Evolutionary conservation across 768 basidiomycete genomes (phyloP).

Genomic region (Amanita jacksonii): DNA sequence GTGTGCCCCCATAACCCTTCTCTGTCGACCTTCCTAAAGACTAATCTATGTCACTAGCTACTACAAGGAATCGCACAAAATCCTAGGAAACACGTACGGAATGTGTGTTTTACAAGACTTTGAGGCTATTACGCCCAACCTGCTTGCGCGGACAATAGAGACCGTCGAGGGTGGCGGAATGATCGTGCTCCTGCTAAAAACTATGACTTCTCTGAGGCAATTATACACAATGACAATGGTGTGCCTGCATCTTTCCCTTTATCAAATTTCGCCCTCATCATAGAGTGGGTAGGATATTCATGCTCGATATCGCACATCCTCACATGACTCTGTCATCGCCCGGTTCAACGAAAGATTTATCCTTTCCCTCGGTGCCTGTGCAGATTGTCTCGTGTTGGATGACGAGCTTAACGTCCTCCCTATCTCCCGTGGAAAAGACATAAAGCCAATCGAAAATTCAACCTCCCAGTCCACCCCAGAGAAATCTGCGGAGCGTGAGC

Average conservation of each 20-base stretch:
- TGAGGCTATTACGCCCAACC: conserved; percentile 95
- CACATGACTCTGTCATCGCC: conserved; percentile 82
- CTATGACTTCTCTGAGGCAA: conserved; percentile 88
- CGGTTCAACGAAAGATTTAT: conserved; percentile 99
- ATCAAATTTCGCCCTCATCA: background rate
- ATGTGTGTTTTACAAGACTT: conserved; percentile 98
- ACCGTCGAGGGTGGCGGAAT: conserved; percentile 95
- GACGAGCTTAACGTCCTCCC: conserved; percentile 98
- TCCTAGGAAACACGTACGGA: conserved; percentile 94
- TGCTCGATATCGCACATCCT: conserved; percentile 84
- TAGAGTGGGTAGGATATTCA: conserved; percentile 99
- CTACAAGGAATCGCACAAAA: conserved; percentile 96
- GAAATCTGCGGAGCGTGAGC: conserved; percentile 42
- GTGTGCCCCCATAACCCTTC: conserved; percentile 32
- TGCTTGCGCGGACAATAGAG: conserved; percentile 94
- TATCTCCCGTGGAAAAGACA: conserved; percentile 91
- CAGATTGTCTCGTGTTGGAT: conserved; percentile 89
- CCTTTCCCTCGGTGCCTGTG: conserved; percentile 87
- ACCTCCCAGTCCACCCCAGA: conserved; percentile 15
- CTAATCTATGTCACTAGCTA: conserved; percentile 47
- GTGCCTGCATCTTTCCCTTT: conserved; percentile 10
- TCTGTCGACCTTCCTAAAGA: background rate
- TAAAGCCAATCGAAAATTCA: conserved; percentile 49
- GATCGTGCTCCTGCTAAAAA: conserved; percentile 84
- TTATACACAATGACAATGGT: conserved; percentile 87